phyloP scores from a whole-genome alignment of 164 flowering plant species.

The Liriodendron chinense region DNA sequence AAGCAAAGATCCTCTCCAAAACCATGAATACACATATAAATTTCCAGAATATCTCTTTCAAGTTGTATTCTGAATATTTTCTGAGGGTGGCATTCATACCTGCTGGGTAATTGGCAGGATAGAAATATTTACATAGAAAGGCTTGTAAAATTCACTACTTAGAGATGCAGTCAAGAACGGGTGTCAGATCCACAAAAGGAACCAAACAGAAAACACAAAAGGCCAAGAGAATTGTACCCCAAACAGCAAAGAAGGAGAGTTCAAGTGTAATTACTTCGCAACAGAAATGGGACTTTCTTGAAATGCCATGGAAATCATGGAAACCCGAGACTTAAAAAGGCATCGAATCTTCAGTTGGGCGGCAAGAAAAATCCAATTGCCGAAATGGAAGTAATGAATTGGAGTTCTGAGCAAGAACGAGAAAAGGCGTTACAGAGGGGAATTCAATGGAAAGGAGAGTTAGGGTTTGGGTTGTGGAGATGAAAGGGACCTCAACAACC shows the following conservation, averaged over 20 bases:
- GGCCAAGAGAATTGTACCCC: slow-evolving; percentile 28
- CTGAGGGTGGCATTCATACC: slow-evolving; percentile 14
- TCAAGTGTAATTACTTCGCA: slow-evolving; percentile 32
- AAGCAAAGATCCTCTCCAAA: slow-evolving; percentile 12
- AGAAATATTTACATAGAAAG: slow-evolving; percentile 11
- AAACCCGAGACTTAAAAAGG: slow-evolving; percentile 21
- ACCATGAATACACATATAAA: slow-evolving; percentile 9
- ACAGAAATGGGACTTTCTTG: slow-evolving; percentile 41
- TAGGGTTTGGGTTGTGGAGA: slow-evolving; percentile 28
- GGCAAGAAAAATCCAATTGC: slow-evolving; percentile 59
- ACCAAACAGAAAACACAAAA: slow-evolving; percentile 28
- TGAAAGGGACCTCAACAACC: slow-evolving; percentile 29
- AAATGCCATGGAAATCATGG: slow-evolving; percentile 28
- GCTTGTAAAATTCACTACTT: slow-evolving; percentile 4
- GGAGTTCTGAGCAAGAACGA: slow-evolving; percentile 9
- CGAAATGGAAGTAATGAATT: slow-evolving; percentile 36
- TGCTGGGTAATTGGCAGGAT: slow-evolving; percentile 18
- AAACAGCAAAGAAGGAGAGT: slow-evolving; percentile 17
- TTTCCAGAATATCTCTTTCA: slow-evolving; percentile 17
- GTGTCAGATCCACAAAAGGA: slow-evolving; percentile 28
- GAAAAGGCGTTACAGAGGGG: slow-evolving; percentile 18
- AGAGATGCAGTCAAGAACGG: slow-evolving; percentile 19
- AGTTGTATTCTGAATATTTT: slow-evolving; percentile 25
- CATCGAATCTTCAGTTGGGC: slow-evolving; percentile 40
- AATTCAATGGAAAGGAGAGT: slow-evolving; percentile 18